A percentile compares a stretch with the other conserved stretches of the same genome.
Evolutionary conservation across 768 basidiomycete species (phyloP).

Genomic region (Boletus sensibilis): DNA sequence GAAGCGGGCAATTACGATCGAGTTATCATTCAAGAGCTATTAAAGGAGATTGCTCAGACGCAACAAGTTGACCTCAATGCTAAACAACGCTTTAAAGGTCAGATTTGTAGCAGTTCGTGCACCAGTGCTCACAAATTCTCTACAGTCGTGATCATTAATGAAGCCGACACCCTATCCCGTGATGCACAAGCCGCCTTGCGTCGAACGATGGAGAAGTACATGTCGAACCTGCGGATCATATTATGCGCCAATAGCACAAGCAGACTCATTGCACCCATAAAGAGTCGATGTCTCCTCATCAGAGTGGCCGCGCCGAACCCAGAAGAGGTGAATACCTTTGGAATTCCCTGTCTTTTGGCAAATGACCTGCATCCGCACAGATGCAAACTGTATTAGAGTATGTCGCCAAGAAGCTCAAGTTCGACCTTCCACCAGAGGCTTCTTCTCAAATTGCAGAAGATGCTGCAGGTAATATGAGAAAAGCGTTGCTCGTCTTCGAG

Average conservation of each 20-base stretch:
- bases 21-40: slow-evolving; percentile 91
- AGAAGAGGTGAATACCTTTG: slow-evolving; percentile 58
- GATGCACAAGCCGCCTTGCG: slow-evolving; percentile 97
- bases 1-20: slow-evolving; percentile 96
- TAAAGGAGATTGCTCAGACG: slow-evolving; percentile 98
- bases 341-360: neutral
- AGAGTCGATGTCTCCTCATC: slow-evolving; percentile 90
- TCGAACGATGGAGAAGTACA: slow-evolving; percentile 99
- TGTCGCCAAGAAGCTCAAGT: slow-evolving; percentile 78
- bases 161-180: slow-evolving; percentile 90
- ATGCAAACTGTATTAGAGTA: slow-evolving; percentile 76
- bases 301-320: slow-evolving; percentile 85
- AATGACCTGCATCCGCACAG: slow-evolving; percentile 39
- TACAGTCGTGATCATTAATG: slow-evolving; percentile 95
- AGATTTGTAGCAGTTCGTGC: neutral
- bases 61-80: slow-evolving; percentile 97
- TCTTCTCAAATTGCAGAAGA: slow-evolving; percentile 75
- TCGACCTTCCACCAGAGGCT: slow-evolving; percentile 78
- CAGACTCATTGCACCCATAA: slow-evolving; percentile 94
- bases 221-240: slow-evolving; percentile 95
- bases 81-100: slow-evolving; percentile 96
- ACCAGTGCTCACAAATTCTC: neutral
- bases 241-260: slow-evolving; percentile 95
- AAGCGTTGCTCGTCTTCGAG: slow-evolving; percentile 92
- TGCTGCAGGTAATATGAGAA: slow-evolving; percentile 87